Conservation (phyloP, 2,329 filamentous ascomycete genomes). For the Pestalotiopsis fici region DNA sequence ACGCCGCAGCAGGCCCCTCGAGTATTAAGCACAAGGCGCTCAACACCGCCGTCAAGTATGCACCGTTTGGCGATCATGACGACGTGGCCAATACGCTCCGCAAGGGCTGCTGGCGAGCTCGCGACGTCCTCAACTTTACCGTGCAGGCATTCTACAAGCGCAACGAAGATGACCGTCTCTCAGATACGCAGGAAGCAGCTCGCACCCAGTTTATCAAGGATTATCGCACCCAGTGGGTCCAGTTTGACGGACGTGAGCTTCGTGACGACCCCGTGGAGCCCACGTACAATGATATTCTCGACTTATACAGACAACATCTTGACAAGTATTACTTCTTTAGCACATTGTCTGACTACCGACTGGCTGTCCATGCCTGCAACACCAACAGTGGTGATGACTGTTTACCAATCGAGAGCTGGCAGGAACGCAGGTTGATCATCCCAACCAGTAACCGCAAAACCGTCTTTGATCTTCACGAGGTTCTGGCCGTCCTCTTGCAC, state of each 20-base stretch:
- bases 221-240: not conserved
- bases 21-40: not conserved
- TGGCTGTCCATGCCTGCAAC: not conserved
- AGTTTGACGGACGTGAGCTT: not conserved
- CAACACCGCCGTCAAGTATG: not conserved
- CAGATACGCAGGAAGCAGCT: slow-evolving; percentile 3
- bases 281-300: not conserved
- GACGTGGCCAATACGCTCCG: not conserved
- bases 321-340: slow-evolving; percentile 23
- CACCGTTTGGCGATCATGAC: not conserved
- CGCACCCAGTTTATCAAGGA: not conserved
- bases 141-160: slow-evolving; percentile 15
- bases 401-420: not conserved
- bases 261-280: not conserved
- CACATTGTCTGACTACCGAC: not conserved
- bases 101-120: not conserved
- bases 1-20: not conserved
- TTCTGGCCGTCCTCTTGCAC: slow-evolving; percentile 17
- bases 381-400: not conserved
- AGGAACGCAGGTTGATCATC: not conserved
- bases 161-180: slow-evolving; percentile 8
- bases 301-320: slow-evolving; percentile 9
- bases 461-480: not conserved
- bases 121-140: slow-evolving; percentile 14
- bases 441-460: not conserved